Base-by-base conservation (phyloP, 2,329 filamentous ascomycete species). In the Arthrobotrys musiformis region DNA sequence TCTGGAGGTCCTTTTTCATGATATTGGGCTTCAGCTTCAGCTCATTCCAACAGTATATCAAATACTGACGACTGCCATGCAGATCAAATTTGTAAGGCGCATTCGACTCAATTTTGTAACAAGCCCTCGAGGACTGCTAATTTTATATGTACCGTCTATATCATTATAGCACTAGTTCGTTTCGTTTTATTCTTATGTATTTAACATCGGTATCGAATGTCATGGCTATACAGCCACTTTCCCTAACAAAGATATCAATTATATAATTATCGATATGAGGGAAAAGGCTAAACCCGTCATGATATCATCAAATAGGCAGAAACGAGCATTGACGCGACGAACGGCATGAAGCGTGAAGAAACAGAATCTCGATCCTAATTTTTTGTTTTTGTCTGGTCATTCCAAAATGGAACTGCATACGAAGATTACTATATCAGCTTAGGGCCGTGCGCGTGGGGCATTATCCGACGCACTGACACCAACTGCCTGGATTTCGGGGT, bases 401-500 rank as follows among this genome's bases (percentile, higher is more conserved):
- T 58, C 17, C n/a, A n/a, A 22, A 40, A 40, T 19, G 9, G 13
- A 40, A 26, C n/a, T n/a, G n/a, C n/a, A 40, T 33, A 58, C 33
- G 19, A 58, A 40, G 9, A 46, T n/a, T 8, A n/a, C 11, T 9
- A 9, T 40, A 58, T 58, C 54, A 15, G 24, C 19, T 19, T 24
- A 15, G 54, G 54, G 13, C 54, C 54, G 33, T 58, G 54, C 33
- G 37, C 24, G 69, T 67, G 61, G 70, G 70, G 61, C 61, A 58
- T 66, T 60, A 67, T 46, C 50, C 42, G 46, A 54, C 64, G 70
- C 70, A 76, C 64, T 69, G 64, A 76, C 70, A 62, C 63, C 70
- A 67, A 8, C 26, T 26, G 54, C 19, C 33, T 64, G 70, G 70
- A 48, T 60, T 63, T 52, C n/a, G 70, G 63, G 67, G 42, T 61